A percentile compares a stretch with the other conserved stretches of the same genome.
phyloP scores from a whole-genome alignment of 345 rosid species.

The Pugionium cornutum region DNA sequence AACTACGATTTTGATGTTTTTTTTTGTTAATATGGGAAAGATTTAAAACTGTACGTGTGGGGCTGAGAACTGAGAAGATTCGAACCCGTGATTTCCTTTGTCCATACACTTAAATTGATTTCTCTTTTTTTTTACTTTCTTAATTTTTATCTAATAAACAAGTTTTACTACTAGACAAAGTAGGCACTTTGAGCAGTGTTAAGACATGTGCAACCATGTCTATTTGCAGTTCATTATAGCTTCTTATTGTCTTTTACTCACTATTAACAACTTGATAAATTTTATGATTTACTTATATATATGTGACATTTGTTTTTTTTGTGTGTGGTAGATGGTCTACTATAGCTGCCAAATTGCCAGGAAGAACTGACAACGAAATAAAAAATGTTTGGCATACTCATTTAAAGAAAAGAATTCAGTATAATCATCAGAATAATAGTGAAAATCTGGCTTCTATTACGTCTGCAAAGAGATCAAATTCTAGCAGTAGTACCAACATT shows the following conservation, averaged over 20 bases:
- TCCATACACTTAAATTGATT: constrained; percentile 10
- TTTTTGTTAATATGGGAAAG: constrained; percentile 10
- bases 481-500: constrained; percentile 26
- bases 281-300: background rate
- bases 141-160: constrained; percentile 1
- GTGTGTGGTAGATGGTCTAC: constrained; percentile 53
- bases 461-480: constrained; percentile 9
- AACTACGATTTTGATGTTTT: background rate
- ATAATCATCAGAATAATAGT: constrained; percentile 7
- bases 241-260: constrained; percentile 27
- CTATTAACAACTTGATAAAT: background rate
- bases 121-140: constrained; percentile 10
- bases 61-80: constrained; percentile 32
- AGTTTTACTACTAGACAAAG: constrained; percentile 30
- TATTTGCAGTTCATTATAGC: background rate
- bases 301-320: background rate
- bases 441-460: background rate
- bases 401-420: constrained; percentile 42
- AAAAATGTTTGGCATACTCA: constrained; percentile 54
- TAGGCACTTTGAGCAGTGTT: constrained; percentile 36
- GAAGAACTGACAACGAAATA: constrained; percentile 59
- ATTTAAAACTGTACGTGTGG: constrained; percentile 16
- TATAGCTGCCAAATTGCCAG: constrained; percentile 53
- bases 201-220: constrained; percentile 36
- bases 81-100: constrained; percentile 44